Evolutionary conservation across 1,284 basidiomycete genomes (phyloP), one percentile per base, ranked within the genome.

Genomic region (Uromyces viciae-fabae): DNA sequence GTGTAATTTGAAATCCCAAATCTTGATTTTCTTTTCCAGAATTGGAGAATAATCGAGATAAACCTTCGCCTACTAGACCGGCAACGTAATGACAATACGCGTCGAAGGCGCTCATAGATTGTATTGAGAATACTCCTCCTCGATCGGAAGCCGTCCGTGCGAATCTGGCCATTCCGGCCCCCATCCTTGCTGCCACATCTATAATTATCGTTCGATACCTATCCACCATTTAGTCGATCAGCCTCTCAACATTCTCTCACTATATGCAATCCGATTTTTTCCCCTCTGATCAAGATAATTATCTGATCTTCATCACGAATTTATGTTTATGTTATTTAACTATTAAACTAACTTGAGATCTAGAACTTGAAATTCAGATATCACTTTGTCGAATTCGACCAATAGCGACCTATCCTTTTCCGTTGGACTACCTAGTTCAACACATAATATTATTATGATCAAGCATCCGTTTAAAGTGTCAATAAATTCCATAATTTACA

Each of bases 51-150:
- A 99, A 89, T 8, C 94, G 90, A 0, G 94, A 95, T 68, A 98
- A 89, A 80, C 97, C 96, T 86, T 99, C 97, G 74, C 96, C 97
- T 82, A 99, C 96, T 80, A 99, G 91, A 1, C 96, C 97, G 2
- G 96, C 97, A 82, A 98, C 97, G 86, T 97, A 98, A 87, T 99
- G 96, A 86, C 97, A 99, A 88, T 99, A 99, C 15, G 98, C 89
- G 86, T 98, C 94, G 87, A 96, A 98, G 84, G 98, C 94, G 64
- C 90, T 88, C 82, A 94, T 87, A 14, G 91, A 91, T 80, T 90
- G 89, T 82, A 95, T 88, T 82, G 84, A 85, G 81, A 85, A 85
- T 9, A 80, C 56, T 11, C 77, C 77, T 9, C 66, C 46, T 7
- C 66, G 43, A 87, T 87, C 85, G 92, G 92, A 73, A 5, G 93